Base-by-base conservation (phyloP, 352 stramenopile species). In the Pythium plurisporium region DNA sequence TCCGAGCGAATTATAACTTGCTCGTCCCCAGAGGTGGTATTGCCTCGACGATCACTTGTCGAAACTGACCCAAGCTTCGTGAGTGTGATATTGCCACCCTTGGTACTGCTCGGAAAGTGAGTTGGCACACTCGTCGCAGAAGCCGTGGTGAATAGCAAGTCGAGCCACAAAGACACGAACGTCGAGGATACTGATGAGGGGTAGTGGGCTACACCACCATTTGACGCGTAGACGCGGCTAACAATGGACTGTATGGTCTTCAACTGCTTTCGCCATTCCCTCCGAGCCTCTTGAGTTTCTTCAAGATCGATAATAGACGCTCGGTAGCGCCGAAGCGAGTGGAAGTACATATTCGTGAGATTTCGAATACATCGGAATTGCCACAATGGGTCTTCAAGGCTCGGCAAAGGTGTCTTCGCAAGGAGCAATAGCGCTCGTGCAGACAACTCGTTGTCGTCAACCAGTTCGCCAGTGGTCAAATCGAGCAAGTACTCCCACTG, bases 321-420 rank as follows among this genome's bases (percentile, higher is more conserved):
- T 29, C 78, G 72, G 52, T 85, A 86, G 17, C 80, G 74, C 1
- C 62, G 64, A 17, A 94, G 42, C 4, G 76, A 40, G n/a, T 69
- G 70, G 50, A 88, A 89, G 58, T 81, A 94, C 2, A 76, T 67
- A 1, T 34, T 47, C 5, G 65, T 72, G 17, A 91, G 58, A 34
- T 89, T 88, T 20, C 71, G 70, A 17, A 92, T 33, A 37, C 78
- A 90, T 9, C 72, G 76, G 47, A 89, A 90, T 42, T 92, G 84
- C 79, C 84, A 90, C 10, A 64, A 40, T 0, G 84, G 79, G 49
- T 92, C 73, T 53, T 94, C 82, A 0, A 94, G 66, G 29, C 75
- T 79, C 37, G 72, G 55, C 49, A 91, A 90, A 5, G 82, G 76
- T 7, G 70, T 82, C 23, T 69, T 67, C 3, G 59, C 64, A 42